phyloP scores from a whole-genome alignment of 1,284 basidiomycete genomes.

The Polyporus tsugae region DNA sequence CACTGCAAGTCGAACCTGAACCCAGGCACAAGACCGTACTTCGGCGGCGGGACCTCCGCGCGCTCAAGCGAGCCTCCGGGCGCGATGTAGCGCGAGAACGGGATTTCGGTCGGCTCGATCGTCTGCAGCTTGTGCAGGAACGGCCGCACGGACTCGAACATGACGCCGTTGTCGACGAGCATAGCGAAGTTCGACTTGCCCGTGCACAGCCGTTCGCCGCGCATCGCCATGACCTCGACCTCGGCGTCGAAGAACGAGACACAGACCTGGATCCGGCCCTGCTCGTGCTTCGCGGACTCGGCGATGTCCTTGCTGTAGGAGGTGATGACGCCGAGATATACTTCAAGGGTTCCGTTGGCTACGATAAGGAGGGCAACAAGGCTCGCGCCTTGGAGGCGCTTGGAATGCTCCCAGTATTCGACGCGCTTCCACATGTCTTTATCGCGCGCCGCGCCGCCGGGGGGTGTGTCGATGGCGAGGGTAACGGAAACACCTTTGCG shows the following conservation, averaged over 20 bases:
- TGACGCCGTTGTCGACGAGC: conserved; percentile 41
- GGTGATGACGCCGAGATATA: conserved; percentile 36
- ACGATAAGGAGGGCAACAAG: conserved; percentile 39
- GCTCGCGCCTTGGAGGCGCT: conserved; percentile 38
- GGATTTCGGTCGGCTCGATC: conserved; percentile 41
- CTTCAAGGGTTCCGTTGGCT: conserved; percentile 15
- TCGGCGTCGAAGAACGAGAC: conserved; percentile 44
- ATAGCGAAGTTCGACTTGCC: conserved; percentile 33
- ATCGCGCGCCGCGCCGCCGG: conserved; percentile 37
- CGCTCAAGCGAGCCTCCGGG: conserved; percentile 33
- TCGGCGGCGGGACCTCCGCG: conserved; percentile 35
- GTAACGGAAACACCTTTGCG: conserved; percentile 39
- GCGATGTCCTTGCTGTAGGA: conserved; percentile 38
- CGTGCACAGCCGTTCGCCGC: conserved; percentile 29
- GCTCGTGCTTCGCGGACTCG: conserved; percentile 37
- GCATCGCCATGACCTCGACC: conserved; percentile 41
- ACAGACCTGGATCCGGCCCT: conserved; percentile 35
- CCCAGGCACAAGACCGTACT: conserved; percentile 37
- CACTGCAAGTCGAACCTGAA: conserved; percentile 42
- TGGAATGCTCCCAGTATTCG: conserved; percentile 42
- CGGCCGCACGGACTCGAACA: conserved; percentile 42
- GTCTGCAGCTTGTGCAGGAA: conserved; percentile 41
- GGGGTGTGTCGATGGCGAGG: conserved; percentile 38
- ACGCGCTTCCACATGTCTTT: conserved; percentile 34
- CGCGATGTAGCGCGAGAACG: conserved; percentile 47